These are phyloP conservation scores for Rubroboletus satanas DNA, from an alignment of 768 basidiomycete genomes.

Conservation along the genomic window DNA sequence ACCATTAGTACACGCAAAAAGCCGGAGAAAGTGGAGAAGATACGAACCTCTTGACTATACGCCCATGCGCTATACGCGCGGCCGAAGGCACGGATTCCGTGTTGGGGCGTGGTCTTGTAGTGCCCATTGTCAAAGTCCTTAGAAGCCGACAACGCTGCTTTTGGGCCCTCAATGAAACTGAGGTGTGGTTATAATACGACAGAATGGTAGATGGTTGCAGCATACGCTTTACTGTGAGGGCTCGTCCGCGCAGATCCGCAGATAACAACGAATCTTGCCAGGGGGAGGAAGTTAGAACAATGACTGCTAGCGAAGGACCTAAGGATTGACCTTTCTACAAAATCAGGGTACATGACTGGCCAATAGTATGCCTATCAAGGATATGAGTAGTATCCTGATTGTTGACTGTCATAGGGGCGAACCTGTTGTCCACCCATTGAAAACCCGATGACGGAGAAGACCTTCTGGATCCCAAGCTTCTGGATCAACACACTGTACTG, in stretches of 20 bases:
- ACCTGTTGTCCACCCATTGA: slow-evolving; percentile 58
- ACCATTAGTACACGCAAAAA: neutral
- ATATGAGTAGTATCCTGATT: neutral
- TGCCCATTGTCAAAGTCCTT: slow-evolving; percentile 53
- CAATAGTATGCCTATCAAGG: slow-evolving; percentile 48
- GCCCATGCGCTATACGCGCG: slow-evolving; percentile 58
- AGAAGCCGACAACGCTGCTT: slow-evolving; percentile 49
- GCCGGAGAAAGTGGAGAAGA: neutral
- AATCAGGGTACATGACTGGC: slow-evolving; percentile 53
- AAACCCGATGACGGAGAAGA: slow-evolving; percentile 49
- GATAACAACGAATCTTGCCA: slow-evolving; percentile 44
- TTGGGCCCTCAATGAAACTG: slow-evolving; percentile 61
- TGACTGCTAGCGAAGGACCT: neutral
- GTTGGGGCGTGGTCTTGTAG: slow-evolving; percentile 44
- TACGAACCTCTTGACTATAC: slow-evolving; percentile 49
- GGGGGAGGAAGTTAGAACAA: neutral
- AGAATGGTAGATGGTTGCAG: neutral
- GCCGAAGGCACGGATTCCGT: slow-evolving; percentile 52
- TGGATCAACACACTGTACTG: slow-evolving; percentile 50
- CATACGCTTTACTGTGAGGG: slow-evolving; percentile 52
- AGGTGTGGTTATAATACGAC: neutral
- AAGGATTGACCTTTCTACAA: slow-evolving; percentile 40
- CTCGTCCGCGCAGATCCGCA: slow-evolving; percentile 56
- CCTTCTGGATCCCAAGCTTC: slow-evolving; percentile 41
- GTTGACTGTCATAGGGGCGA: neutral